Evolutionary conservation across 768 basidiomycete species (phyloP).

Genomic region (Mycena albidolilacea): DNA sequence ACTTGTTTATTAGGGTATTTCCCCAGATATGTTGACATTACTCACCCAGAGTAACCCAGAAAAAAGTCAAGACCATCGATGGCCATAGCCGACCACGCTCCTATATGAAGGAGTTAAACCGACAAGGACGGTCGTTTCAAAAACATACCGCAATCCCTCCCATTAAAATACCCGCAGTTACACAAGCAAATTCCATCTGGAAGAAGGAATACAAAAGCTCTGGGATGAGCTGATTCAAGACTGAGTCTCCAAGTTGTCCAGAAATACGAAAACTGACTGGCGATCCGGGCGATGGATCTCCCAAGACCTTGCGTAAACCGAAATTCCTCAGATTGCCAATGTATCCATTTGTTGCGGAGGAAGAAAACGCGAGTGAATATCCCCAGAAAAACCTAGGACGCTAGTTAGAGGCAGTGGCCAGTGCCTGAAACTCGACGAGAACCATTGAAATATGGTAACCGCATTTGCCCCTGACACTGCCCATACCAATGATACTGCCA

Average conservation of each 20-base stretch:
- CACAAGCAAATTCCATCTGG: constrained; percentile 90
- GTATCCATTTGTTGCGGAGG: constrained; percentile 79
- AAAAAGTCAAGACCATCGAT: constrained; percentile 83
- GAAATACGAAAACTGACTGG: constrained; percentile 48
- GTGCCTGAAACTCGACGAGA: constrained; percentile 36
- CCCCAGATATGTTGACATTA: background rate
- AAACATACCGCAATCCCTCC: constrained; percentile 84
- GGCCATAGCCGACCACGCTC: constrained; percentile 84
- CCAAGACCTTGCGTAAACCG: constrained; percentile 81
- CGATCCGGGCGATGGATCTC: constrained; percentile 81
- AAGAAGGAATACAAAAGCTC: constrained; percentile 89
- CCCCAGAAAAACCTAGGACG: constrained; percentile 56
- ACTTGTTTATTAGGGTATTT: background rate
- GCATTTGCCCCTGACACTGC: constrained; percentile 81
- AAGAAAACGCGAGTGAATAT: constrained; percentile 88
- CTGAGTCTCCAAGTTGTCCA: background rate
- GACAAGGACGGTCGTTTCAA: background rate
- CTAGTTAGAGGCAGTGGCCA: background rate
- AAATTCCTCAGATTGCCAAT: constrained; percentile 88
- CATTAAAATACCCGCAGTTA: constrained; percentile 83
- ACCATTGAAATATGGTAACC: constrained; percentile 87
- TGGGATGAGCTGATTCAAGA: constrained; percentile 68
- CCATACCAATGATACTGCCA: constrained; percentile 79
- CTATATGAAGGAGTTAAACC: background rate
- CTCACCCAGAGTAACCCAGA: constrained; percentile 80